Evolutionary conservation across 2,329 filamentous ascomycete genomes (phyloP).

Genomic region (Penicillium sp.): DNA sequence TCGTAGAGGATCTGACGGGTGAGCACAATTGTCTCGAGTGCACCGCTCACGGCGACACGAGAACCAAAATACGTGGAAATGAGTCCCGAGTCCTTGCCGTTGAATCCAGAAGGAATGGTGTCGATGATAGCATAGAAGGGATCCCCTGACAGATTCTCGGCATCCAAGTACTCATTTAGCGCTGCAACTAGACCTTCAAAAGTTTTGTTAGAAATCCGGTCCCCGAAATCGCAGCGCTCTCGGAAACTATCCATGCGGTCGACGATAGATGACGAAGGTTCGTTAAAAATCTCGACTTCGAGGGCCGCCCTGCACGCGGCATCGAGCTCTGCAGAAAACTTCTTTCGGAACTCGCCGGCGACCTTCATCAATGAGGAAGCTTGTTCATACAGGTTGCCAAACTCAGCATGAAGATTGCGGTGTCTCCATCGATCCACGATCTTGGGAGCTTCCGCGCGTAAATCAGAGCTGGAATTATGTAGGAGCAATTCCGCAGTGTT

Average conservation of each 20-base stretch:
- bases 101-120: slow-evolving; percentile 49
- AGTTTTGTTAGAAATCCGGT: slow-evolving; percentile 80
- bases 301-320: slow-evolving; percentile 70
- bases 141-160: slow-evolving; percentile 52
- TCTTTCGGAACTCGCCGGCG: slow-evolving; percentile 70
- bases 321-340: slow-evolving; percentile 70
- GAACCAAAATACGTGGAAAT: slow-evolving; percentile 72
- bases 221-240: slow-evolving; percentile 75
- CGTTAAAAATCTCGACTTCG: slow-evolving; percentile 73
- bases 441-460: slow-evolving; percentile 44
- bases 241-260: slow-evolving; percentile 79
- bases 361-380: slow-evolving; percentile 69
- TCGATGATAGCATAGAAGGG: slow-evolving; percentile 57
- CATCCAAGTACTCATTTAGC: slow-evolving; percentile 67
- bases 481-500: slow-evolving; percentile 75
- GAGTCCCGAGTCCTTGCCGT: slow-evolving; percentile 47
- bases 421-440: slow-evolving; percentile 49
- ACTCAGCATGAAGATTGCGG: slow-evolving; percentile 47
- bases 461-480: slow-evolving; percentile 62
- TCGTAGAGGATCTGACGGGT: slow-evolving; percentile 78
- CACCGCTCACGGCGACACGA: slow-evolving; percentile 72
- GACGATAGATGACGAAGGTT: slow-evolving; percentile 68
- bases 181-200: slow-evolving; percentile 69
- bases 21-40: slow-evolving; percentile 75
- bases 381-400: slow-evolving; percentile 58